These are phyloP conservation scores for Cucurbitaria berberidis DNA, from an alignment of 2,329 filamentous ascomycete species.

Conservation along the genomic window DNA sequence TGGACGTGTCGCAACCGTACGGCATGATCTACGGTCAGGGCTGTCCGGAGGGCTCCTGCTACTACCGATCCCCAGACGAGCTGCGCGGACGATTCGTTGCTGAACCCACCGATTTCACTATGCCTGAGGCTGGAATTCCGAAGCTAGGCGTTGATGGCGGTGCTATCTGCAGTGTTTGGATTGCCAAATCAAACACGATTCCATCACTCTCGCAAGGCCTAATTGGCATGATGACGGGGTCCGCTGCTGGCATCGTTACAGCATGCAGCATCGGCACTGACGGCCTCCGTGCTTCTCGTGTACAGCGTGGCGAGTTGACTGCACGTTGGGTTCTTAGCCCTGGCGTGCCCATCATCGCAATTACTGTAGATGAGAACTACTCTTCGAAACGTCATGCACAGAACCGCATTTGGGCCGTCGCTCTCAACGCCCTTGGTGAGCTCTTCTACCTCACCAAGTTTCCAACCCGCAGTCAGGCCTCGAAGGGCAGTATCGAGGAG, in stretches of 20 bases:
- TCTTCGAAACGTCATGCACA: slow-evolving; percentile 71
- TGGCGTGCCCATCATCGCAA: slow-evolving; percentile 85
- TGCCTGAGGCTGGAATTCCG: slow-evolving; percentile 76
- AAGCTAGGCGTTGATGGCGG: slow-evolving; percentile 73
- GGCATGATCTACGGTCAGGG: slow-evolving; percentile 87
- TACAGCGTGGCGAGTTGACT: slow-evolving; percentile 76
- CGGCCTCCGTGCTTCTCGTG: slow-evolving; percentile 65
- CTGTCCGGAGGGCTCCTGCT: slow-evolving; percentile 79
- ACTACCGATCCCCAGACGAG: slow-evolving; percentile 77
- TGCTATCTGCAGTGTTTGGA: slow-evolving; percentile 81
- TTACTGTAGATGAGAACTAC: slow-evolving; percentile 84
- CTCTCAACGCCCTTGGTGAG: slow-evolving; percentile 92
- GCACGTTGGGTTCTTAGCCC: slow-evolving; percentile 90
- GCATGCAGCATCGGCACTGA: slow-evolving; percentile 76
- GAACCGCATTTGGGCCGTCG: slow-evolving; percentile 85
- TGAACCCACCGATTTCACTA: slow-evolving; percentile 64
- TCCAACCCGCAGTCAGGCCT: slow-evolving; percentile 62
- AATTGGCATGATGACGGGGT: slow-evolving; percentile 82
- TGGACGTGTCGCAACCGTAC: slow-evolving; percentile 87
- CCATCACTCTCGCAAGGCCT: slow-evolving; percentile 76
- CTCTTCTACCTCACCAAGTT: slow-evolving; percentile 81
- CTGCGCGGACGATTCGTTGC: slow-evolving; percentile 77
- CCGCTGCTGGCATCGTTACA: slow-evolving; percentile 81
- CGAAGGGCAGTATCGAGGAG: slow-evolving; percentile 59
- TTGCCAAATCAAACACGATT: slow-evolving; percentile 79